Conservation (phyloP, 345 rosid genomes). For the Populus nigra region DNA sequence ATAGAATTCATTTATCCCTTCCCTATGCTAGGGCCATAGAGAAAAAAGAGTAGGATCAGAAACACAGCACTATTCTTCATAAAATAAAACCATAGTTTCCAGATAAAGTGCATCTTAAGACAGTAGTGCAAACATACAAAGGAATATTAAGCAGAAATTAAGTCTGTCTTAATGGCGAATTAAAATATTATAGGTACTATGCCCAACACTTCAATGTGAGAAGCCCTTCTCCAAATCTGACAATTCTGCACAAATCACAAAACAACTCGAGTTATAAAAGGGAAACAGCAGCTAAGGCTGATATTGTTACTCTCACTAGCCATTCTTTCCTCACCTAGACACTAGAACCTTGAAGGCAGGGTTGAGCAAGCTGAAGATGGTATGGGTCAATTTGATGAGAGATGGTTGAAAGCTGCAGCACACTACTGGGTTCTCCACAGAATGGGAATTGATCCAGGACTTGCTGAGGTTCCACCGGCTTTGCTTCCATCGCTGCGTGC, state of each 20-base stretch:
- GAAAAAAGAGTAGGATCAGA: background rate
- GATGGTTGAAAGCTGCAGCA: slow-evolving; percentile 65
- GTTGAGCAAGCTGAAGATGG: slow-evolving; percentile 75
- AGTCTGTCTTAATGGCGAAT: background rate
- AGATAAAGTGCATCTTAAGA: background rate
- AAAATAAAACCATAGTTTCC: background rate
- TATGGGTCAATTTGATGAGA: slow-evolving; percentile 50
- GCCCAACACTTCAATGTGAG: background rate
- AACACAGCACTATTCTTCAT: background rate
- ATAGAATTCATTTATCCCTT: background rate
- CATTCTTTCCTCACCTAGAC: background rate
- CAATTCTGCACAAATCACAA: slow-evolving; percentile 1
- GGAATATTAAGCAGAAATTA: background rate
- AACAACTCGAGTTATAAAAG: background rate
- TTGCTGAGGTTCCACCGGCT: slow-evolving; percentile 50
- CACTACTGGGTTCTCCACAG: slow-evolving; percentile 57
- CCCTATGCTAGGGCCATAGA: background rate
- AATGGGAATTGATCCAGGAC: slow-evolving; percentile 57
- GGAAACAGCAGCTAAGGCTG: background rate
- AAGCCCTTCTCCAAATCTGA: background rate
- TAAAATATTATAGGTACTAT: background rate
- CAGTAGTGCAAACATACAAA: background rate
- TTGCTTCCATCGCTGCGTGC: slow-evolving; percentile 50
- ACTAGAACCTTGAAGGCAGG: slow-evolving; percentile 41
- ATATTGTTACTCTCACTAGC: background rate